Evolutionary conservation across 768 basidiomycete genomes (phyloP), one percentile per base, ranked within the genome.

Genomic region (Leccinum aurantiacum): DNA sequence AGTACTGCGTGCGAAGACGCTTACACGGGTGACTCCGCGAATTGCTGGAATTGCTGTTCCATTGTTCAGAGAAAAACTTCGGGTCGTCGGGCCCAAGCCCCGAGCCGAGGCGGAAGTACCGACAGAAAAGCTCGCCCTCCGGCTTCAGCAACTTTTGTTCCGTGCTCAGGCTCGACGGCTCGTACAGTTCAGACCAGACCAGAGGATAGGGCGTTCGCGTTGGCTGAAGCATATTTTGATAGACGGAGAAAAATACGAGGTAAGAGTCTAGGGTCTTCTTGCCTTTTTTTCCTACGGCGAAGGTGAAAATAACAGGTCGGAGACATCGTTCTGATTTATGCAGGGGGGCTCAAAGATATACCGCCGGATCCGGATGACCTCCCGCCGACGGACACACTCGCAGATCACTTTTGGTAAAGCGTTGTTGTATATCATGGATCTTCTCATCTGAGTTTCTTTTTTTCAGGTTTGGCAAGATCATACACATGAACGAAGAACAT

Each of bases 391-490:
- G 79, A 77, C 17, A 78, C 73, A 3, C 72, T 89, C 3, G 77
- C 80, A 0, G 76, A 85, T 56, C 86, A 82, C 65, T 91, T 89
- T 66, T 91, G 90, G 89, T 88, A 69, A 46, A 64, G 55, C 17
- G 22, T 48, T 38, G 27, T 11, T 3, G 6, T 19, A 5, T 11
- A 4, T 59, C 51, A 3, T 47, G 47, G 27, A 49, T 53, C 29
- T 7, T 47, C n/a, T 53, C 17, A 50, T 55, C 11, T 15, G 41
- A 24, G 25, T 17, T 61, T 54, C 24, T 14, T 49, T 15, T 29
- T 14, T 49, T 15, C 63, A 91, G 90, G 89, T 91, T 92, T 71
- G 89, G 79, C 0, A 79, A 78, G 64, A 85, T 93, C 25, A 68
- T 86, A 0, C 82, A 78, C 54, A 80, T 91, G 58, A 70, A 79